Conservation (phyloP, 306 rosid genomes). For the Potentilla sterilis region DNA sequence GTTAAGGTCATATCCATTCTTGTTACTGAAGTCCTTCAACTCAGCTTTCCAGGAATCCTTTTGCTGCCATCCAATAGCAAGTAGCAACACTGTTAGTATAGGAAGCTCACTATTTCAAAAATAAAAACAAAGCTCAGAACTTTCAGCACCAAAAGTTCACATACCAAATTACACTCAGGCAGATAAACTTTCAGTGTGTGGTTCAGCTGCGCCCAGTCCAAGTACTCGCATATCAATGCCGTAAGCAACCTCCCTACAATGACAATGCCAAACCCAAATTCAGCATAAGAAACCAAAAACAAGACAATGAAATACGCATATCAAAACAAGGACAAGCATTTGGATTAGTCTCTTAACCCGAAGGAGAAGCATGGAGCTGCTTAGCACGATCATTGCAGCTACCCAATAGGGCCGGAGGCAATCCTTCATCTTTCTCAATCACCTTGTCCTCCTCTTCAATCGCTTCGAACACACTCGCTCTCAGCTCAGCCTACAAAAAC, state of each 20-base stretch:
- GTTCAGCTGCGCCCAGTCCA: slow-evolving; percentile 96
- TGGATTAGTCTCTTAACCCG: slow-evolving; percentile 42
- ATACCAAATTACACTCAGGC: slow-evolving; percentile 98
- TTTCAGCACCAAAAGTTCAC: not conserved
- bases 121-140: not conserved
- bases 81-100: slow-evolving; percentile 1
- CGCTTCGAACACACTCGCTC: slow-evolving; percentile 97
- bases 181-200: slow-evolving; percentile 91
- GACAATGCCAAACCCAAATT: slow-evolving; percentile 12
- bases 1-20: slow-evolving; percentile 93
- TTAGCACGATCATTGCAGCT: slow-evolving; percentile 99
- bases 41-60: slow-evolving; percentile 93
- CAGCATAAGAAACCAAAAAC: not conserved
- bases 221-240: slow-evolving; percentile 84
- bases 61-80: slow-evolving; percentile 54
- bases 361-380: slow-evolving; percentile 96
- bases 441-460: slow-evolving; percentile 97
- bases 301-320: not conserved
- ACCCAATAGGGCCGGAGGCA: slow-evolving; percentile 92
- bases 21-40: slow-evolving; percentile 84
- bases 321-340: not conserved
- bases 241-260: slow-evolving; percentile 90
- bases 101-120: slow-evolving; percentile 1
- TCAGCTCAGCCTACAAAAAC: slow-evolving; percentile 75
- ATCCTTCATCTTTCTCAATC: slow-evolving; percentile 79